Conservation (phyloP, 2,329 filamentous ascomycete species). For the Colletotrichum destructivum region DNA sequence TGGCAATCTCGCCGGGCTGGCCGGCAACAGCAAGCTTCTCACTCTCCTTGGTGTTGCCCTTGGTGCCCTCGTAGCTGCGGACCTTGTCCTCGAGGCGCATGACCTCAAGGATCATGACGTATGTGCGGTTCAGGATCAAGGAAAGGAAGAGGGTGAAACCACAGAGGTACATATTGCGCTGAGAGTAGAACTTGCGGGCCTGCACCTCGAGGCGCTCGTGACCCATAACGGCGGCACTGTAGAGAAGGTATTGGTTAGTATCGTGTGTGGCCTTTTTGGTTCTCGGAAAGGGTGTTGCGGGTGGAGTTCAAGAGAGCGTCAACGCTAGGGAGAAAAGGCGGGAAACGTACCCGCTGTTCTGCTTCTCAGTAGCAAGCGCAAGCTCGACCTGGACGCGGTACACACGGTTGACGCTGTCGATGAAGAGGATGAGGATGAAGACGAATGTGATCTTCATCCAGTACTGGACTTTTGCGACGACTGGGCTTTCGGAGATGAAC, state of each 20-base stretch:
- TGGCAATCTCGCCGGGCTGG: conserved; percentile 81
- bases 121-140: conserved; percentile 98
- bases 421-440: conserved; percentile 97
- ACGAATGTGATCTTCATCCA: conserved; percentile 99
- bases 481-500: conserved; percentile 91
- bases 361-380: conserved; percentile 77
- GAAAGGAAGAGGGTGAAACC: conserved; percentile 99
- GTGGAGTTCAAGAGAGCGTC: conserved; percentile 20
- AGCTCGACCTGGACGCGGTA: conserved; percentile 91
- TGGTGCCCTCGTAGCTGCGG: conserved; percentile 79
- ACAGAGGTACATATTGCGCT: conserved; percentile 99
- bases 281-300: neutral
- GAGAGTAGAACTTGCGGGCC: conserved; percentile 99
- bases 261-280: neutral
- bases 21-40: conserved; percentile 81
- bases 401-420: conserved; percentile 92
- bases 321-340: neutral
- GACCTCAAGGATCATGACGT: conserved; percentile 94
- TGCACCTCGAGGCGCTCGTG: conserved; percentile 98
- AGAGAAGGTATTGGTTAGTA: neutral
- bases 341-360: conserved; percentile 62
- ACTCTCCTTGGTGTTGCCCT: conserved; percentile 74
- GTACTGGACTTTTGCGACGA: conserved; percentile 95
- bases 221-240: conserved; percentile 80
- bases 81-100: conserved; percentile 94